These are phyloP conservation scores for Tetrapyrgos nigripes DNA, from an alignment of 1,284 basidiomycete genomes.

Conservation along the genomic window DNA sequence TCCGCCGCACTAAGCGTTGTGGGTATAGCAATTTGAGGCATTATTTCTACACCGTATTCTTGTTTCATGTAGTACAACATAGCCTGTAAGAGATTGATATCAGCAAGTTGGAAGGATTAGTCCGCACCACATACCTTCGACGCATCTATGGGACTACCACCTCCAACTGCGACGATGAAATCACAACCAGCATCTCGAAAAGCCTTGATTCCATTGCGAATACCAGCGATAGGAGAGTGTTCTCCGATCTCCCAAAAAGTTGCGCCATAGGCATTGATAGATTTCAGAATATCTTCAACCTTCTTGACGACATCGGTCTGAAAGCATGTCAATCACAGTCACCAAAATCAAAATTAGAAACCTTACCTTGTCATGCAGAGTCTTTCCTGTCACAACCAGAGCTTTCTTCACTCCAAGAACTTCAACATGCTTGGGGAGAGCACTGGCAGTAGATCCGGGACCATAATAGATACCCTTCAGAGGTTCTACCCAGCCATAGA, in stretches of 20 bases:
- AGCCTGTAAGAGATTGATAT: constrained; percentile 78
- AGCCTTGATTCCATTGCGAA: constrained; percentile 63
- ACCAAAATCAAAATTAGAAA: neutral
- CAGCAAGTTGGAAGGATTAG: constrained; percentile 71
- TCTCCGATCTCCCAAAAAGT: constrained; percentile 82
- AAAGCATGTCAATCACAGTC: neutral
- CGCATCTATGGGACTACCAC: neutral
- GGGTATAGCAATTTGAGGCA: constrained; percentile 74
- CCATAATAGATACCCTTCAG: constrained; percentile 74
- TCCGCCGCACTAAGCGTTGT: constrained; percentile 86
- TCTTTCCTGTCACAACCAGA: constrained; percentile 74
- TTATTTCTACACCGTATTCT: constrained; percentile 53
- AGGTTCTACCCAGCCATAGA: constrained; percentile 67
- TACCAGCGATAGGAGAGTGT: constrained; percentile 76
- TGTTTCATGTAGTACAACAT: constrained; percentile 68
- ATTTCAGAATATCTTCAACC: constrained; percentile 63
- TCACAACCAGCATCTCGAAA: constrained; percentile 67
- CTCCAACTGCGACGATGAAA: constrained; percentile 73
- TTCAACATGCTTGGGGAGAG: constrained; percentile 67
- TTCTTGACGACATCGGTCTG: constrained; percentile 71
- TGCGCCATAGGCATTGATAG: constrained; percentile 60
- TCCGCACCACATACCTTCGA: constrained; percentile 38
- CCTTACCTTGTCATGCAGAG: constrained; percentile 66
- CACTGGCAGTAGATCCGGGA: constrained; percentile 63
- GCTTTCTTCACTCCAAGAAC: constrained; percentile 64